phyloP scores from a whole-genome alignment of 31 red algal genomes.

The Odonthalia washingtoniensis region DNA sequence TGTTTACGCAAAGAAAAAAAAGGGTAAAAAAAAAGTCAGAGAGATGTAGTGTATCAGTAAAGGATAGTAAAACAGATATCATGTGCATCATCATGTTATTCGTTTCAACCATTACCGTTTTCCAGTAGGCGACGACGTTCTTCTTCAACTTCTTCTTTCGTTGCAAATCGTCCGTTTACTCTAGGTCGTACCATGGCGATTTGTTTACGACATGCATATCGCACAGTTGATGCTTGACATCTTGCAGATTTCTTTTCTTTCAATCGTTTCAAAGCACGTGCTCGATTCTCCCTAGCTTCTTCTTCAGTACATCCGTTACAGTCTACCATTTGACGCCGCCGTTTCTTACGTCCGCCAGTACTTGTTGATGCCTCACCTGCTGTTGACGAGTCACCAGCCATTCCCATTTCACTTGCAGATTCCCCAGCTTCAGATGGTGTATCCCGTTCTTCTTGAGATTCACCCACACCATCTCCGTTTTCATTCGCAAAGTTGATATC shows the following conservation, averaged over 20 bases:
- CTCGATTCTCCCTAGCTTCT: constrained; percentile 70
- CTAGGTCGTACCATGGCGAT: constrained; percentile 82
- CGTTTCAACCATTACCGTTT: too few relatives aligned
- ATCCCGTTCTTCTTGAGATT: too few relatives aligned
- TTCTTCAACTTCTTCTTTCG: constrained; percentile 81
- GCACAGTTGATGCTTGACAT: constrained; percentile 61
- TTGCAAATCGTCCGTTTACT: constrained; percentile 85
- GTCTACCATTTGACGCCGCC: constrained; percentile 70
- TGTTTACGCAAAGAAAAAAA: too few relatives aligned
- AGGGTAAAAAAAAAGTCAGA: too few relatives aligned
- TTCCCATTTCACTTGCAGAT: not conserved
- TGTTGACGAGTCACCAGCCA: not conserved
- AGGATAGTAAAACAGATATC: too few relatives aligned
- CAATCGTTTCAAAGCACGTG: constrained; percentile 61
- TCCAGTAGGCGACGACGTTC: too few relatives aligned
- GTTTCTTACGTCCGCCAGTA: constrained; percentile 60
- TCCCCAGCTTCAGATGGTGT: not conserved
- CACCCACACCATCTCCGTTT: too few relatives aligned
- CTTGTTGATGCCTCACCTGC: constrained; percentile 14
- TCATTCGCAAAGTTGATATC: too few relatives aligned
- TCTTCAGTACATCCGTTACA: constrained; percentile 58
- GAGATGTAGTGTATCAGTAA: too few relatives aligned
- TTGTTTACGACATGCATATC: constrained; percentile 76
- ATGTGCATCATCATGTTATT: too few relatives aligned
- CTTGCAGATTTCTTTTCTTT: constrained; percentile 67